These are phyloP conservation scores for Boletus pseudo-olivaceus DNA, from an alignment of 768 basidiomycete species.

Conservation along the genomic window DNA sequence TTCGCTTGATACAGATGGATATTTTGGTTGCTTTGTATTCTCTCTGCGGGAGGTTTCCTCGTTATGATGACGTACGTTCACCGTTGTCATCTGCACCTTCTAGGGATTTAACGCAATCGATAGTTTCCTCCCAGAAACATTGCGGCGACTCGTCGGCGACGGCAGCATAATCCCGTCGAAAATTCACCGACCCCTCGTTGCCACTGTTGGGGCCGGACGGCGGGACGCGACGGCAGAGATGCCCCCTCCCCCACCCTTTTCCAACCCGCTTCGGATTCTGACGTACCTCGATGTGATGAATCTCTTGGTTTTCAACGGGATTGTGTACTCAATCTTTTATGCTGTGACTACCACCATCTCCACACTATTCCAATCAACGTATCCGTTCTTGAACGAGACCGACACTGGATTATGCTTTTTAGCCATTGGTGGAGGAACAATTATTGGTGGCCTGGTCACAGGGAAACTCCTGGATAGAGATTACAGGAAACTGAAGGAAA, in stretches of 20 bases:
- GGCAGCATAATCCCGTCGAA: constrained; percentile 27
- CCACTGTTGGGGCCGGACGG: constrained; percentile 24
- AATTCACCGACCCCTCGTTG: constrained; percentile 28
- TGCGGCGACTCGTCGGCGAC: constrained; percentile 25
- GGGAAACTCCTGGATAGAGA: constrained; percentile 68
- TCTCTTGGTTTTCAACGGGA: constrained; percentile 50
- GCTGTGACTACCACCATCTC: constrained; percentile 43
- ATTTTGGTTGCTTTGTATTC: constrained; percentile 22
- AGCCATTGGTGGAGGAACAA: constrained; percentile 69
- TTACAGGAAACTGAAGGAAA: constrained; percentile 43
- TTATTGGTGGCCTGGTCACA: constrained; percentile 52
- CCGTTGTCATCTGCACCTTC: background rate
- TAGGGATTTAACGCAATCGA: background rate
- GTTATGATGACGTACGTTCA: constrained; percentile 11
- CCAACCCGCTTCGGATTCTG: constrained; percentile 38
- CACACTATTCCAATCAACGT: constrained; percentile 48
- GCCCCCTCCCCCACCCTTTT: constrained; percentile 23
- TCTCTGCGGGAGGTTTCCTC: constrained; percentile 13
- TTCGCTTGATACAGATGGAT: constrained; percentile 13
- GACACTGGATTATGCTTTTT: constrained; percentile 76
- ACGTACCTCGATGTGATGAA: constrained; percentile 36
- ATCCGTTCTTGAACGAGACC: constrained; percentile 44
- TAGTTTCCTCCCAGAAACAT: constrained; percentile 25
- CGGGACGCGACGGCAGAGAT: background rate
- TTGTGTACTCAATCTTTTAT: constrained; percentile 52